phyloP scores from a whole-genome alignment of 208 protist genomes.

The Trypanosoma brucei region DNA sequence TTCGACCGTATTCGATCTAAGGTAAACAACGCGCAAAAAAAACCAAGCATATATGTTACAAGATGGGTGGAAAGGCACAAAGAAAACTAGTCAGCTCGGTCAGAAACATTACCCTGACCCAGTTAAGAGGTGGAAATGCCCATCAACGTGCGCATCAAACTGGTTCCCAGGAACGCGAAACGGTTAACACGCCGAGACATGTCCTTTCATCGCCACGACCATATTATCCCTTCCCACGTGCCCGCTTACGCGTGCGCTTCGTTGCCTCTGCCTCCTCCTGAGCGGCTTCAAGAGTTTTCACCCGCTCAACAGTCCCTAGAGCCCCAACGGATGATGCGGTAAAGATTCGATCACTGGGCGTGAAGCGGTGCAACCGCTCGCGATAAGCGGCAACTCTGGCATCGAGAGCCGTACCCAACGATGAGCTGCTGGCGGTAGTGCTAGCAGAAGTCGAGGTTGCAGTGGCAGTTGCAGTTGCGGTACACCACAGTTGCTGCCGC shows the following conservation, averaged over 20 bases:
- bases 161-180: too few species aligned
- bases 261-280: constrained; percentile 9
- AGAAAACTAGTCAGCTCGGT: too few species aligned
- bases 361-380: constrained; percentile 59
- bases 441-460: background rate
- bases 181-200: background rate
- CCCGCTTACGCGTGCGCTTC: constrained; percentile 1
- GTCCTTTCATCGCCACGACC: background rate
- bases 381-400: constrained; percentile 29
- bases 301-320: constrained; percentile 59
- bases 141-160: too few species aligned
- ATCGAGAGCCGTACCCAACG: background rate
- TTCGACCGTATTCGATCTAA: too few species aligned
- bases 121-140: too few species aligned
- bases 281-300: constrained; percentile 27
- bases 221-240: constrained; percentile 1
- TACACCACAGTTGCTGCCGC: constrained; percentile 28
- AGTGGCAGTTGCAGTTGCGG: background rate
- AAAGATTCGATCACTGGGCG: constrained; percentile 70
- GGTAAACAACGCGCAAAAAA: too few species aligned
- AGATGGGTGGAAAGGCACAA: too few species aligned
- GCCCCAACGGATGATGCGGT: constrained; percentile 70
- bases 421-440: background rate
- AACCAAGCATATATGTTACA: too few species aligned
- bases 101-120: too few species aligned